Percentiles rank a stretch among this genome's conserved stretches.
Evolutionary conservation across 1,284 basidiomycete genomes (phyloP).

Genomic region (Rhodotorula sp.): DNA sequence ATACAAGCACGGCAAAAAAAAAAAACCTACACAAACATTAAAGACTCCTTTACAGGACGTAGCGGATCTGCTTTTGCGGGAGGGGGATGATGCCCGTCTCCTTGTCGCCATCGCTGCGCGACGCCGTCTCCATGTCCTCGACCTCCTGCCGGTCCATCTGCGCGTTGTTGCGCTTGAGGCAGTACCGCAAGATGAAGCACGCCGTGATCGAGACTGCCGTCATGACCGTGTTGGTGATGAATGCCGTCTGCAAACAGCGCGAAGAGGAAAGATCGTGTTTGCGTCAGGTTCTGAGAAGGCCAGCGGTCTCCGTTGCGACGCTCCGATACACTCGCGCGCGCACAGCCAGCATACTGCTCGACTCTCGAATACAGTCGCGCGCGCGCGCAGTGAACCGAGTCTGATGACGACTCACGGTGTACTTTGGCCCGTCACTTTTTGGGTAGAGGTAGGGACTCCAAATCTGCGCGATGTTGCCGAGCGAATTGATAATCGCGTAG

Average conservation of each 20-base stretch:
- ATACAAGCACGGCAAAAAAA: too few relatives aligned
- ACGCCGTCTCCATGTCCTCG: conserved; percentile 1
- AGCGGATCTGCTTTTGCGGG: too few relatives aligned
- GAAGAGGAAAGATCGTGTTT: neutral
- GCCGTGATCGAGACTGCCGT: conserved; percentile 40
- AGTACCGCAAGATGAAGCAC: conserved; percentile 42
- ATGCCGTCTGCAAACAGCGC: conserved; percentile 30
- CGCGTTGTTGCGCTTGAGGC: conserved; percentile 42
- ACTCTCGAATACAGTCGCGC: too few relatives aligned
- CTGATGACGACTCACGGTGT: conserved; percentile 21
- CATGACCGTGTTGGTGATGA: conserved; percentile 44
- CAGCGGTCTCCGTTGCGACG: too few relatives aligned
- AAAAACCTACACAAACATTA: too few relatives aligned
- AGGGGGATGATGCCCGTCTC: too few relatives aligned
- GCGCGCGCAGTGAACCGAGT: too few relatives aligned
- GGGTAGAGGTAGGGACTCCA: conserved; percentile 47
- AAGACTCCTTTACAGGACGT: too few relatives aligned
- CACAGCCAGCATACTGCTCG: too few relatives aligned
- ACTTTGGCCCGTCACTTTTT: conserved; percentile 40
- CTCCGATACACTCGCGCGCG: too few relatives aligned
- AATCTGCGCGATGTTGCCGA: conserved; percentile 45
- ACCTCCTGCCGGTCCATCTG: conserved; percentile 40
- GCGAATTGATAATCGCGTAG: conserved; percentile 65
- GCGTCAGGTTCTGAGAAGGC: neutral
- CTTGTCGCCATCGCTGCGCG: too few relatives aligned